Percentiles rank a stretch among this genome's conserved stretches.
phyloP scores from a whole-genome alignment of 345 rosid species.

The Boechera divaricarpa region DNA sequence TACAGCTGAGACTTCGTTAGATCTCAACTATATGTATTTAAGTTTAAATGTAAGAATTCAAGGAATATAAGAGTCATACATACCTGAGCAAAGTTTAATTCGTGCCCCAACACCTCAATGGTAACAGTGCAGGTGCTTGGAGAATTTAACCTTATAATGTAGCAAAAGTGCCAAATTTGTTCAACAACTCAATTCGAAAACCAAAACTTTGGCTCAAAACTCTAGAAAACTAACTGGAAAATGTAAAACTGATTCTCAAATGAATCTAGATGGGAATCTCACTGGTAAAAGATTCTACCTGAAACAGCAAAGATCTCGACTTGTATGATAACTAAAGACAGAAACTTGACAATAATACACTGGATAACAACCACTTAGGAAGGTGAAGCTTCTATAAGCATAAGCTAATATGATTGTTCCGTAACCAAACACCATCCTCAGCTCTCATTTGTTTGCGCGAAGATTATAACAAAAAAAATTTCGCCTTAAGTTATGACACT shows the following conservation, averaged over 20 bases:
- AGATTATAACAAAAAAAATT: background rate
- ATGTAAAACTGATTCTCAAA: background rate
- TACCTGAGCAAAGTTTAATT: slow-evolving; percentile 83
- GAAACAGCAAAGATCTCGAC: slow-evolving; percentile 31
- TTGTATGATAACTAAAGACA: background rate
- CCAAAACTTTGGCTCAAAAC: background rate
- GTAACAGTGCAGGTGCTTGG: slow-evolving; percentile 70
- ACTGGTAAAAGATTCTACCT: slow-evolving; percentile 5
- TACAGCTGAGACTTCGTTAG: background rate
- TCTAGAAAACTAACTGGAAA: background rate
- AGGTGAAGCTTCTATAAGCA: slow-evolving; percentile 7
- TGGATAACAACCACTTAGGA: background rate
- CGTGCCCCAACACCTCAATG: slow-evolving; percentile 77
- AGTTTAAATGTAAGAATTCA: background rate
- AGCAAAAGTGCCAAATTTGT: slow-evolving; percentile 15
- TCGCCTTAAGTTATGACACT: background rate
- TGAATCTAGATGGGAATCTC: slow-evolving; percentile 18
- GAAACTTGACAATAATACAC: background rate
- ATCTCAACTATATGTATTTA: background rate
- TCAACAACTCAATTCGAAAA: slow-evolving; percentile 4
- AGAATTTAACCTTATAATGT: slow-evolving; percentile 67
- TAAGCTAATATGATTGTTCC: slow-evolving; percentile 24
- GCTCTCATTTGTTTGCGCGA: background rate
- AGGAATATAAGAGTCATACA: slow-evolving; percentile 21
- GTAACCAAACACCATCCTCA: slow-evolving; percentile 12